Evolutionary conservation across 2,329 filamentous ascomycete genomes (phyloP).

Genomic region (Alternaria incomplexa): DNA sequence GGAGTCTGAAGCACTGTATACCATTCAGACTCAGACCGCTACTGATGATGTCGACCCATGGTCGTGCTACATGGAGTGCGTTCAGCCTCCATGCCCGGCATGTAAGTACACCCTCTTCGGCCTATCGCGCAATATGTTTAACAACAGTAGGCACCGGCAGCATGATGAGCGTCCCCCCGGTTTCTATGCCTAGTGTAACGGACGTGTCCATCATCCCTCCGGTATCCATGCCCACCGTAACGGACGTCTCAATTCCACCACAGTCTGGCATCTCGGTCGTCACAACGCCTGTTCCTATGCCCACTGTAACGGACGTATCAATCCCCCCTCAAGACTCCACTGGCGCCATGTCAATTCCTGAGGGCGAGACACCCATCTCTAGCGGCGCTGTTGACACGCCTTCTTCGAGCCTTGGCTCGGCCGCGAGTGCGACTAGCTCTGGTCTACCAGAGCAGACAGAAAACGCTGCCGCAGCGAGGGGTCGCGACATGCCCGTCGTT

Average conservation of each 20-base stretch:
- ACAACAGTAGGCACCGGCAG: conserved; percentile 14
- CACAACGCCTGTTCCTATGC: conserved; percentile 10
- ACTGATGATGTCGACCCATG: conserved; percentile 20
- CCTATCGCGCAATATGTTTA: neutral
- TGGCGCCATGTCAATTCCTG: neutral
- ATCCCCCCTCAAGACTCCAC: conserved; percentile 28
- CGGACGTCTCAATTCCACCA: conserved; percentile 13
- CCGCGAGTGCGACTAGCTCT: neutral
- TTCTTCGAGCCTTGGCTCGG: neutral
- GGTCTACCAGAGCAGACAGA: conserved; percentile 10
- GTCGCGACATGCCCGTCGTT: conserved; percentile 14
- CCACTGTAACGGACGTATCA: conserved; percentile 14
- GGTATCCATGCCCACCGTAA: conserved; percentile 10
- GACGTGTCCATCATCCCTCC: conserved; percentile 9
- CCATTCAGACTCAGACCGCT: conserved; percentile 33
- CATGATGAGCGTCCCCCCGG: conserved; percentile 13
- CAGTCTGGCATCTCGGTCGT: conserved; percentile 9
- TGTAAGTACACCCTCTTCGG: conserved; percentile 17
- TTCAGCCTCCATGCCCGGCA: conserved; percentile 33
- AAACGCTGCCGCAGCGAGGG: conserved; percentile 27
- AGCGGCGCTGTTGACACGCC: conserved; percentile 8
- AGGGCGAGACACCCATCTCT: conserved; percentile 5
- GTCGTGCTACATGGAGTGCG: conserved; percentile 35
- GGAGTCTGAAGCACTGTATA: conserved; percentile 30
- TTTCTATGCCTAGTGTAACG: conserved; percentile 15